These are phyloP conservation scores for Phytopythium montanum DNA, from an alignment of 352 stramenopile genomes.

Conservation along the genomic window DNA sequence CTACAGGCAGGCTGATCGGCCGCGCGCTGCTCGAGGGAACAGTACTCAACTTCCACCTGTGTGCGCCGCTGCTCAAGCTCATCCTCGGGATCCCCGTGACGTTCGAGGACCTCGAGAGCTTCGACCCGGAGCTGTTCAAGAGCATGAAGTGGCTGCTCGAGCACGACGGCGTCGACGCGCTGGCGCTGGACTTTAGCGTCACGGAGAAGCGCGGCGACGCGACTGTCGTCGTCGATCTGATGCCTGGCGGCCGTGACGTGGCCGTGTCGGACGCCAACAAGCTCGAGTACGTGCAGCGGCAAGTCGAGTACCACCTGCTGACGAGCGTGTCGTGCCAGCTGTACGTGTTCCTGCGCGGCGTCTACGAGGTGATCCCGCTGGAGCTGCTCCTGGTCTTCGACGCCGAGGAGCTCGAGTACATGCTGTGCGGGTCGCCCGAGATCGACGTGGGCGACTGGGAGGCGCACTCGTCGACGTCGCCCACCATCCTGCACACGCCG, in stretches of 20 bases:
- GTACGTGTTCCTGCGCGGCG: conserved; percentile 89
- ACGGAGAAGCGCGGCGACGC: conserved; percentile 23
- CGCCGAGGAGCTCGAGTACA: conserved; percentile 95
- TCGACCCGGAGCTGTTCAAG: conserved; percentile 55
- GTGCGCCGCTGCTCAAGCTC: conserved; percentile 96
- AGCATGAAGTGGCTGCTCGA: conserved; percentile 68
- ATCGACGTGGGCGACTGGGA: conserved; percentile 96
- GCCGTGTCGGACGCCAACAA: conserved; percentile 96
- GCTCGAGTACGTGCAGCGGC: conserved; percentile 90
- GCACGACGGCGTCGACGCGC: conserved; percentile 45
- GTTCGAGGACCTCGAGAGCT: conserved; percentile 91
- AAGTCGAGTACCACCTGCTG: conserved; percentile 93
- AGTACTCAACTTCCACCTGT: conserved; percentile 93
- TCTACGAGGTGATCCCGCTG: conserved; percentile 96
- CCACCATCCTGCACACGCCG: conserved; percentile 29
- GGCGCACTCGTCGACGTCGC: conserved; percentile 59
- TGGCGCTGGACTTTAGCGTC: conserved; percentile 65
- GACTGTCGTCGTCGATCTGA: conserved; percentile 45
- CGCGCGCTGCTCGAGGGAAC: conserved; percentile 87
- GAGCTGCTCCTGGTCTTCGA: conserved; percentile 94
- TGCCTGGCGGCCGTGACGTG: conserved; percentile 53
- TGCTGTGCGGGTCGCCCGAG: conserved; percentile 92
- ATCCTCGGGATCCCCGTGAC: conserved; percentile 94
- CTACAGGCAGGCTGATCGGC: conserved; percentile 48
- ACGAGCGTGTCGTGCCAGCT: conserved; percentile 90